Percentiles rank a stretch among this genome's conserved stretches.
Evolutionary conservation across 139 green algal genomes (phyloP).

Genomic region (Protoeuglena noctilucae): DNA sequence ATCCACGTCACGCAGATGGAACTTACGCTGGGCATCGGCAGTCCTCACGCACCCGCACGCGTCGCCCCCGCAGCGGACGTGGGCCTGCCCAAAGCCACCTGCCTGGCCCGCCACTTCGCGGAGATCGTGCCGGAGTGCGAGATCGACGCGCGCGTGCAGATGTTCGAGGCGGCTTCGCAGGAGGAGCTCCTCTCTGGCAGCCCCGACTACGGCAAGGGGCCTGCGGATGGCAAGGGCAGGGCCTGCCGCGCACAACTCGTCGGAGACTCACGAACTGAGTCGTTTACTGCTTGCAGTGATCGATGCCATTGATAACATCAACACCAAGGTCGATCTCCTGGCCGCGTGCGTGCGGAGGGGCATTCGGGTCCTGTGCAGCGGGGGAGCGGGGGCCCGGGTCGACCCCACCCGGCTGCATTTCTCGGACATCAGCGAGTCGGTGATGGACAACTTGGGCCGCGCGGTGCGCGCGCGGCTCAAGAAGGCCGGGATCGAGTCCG

Average conservation of each 20-base stretch:
- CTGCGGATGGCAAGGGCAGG: too few relatives aligned
- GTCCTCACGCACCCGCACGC: too few relatives aligned
- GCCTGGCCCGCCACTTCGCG: conserved; percentile 58
- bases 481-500: conserved; percentile 41
- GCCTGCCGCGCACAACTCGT: too few relatives aligned
- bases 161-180: conserved; percentile 61
- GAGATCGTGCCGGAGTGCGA: conserved; percentile 76
- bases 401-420: conserved; percentile 84
- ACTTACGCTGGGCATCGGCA: too few relatives aligned
- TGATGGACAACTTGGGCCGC: conserved; percentile 61
- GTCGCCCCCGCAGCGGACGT: too few relatives aligned
- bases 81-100: conserved; percentile 69
- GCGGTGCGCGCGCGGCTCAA: conserved; percentile 55
- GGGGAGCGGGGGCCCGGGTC: conserved; percentile 71
- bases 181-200: conserved; percentile 57
- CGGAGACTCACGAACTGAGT: too few relatives aligned
- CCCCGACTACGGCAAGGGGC: too few relatives aligned
- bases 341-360: conserved; percentile 53
- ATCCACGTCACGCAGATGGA: too few relatives aligned
- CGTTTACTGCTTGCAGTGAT: too few relatives aligned
- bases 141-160: conserved; percentile 31
- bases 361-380: conserved; percentile 59
- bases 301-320: conserved; percentile 97
- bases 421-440: conserved; percentile 64
- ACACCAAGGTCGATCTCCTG: conserved; percentile 89